Evolutionary conservation across 768 basidiomycete genomes (phyloP), one percentile per base, ranked within the genome.

Genomic region (Leccinum truebloodii): DNA sequence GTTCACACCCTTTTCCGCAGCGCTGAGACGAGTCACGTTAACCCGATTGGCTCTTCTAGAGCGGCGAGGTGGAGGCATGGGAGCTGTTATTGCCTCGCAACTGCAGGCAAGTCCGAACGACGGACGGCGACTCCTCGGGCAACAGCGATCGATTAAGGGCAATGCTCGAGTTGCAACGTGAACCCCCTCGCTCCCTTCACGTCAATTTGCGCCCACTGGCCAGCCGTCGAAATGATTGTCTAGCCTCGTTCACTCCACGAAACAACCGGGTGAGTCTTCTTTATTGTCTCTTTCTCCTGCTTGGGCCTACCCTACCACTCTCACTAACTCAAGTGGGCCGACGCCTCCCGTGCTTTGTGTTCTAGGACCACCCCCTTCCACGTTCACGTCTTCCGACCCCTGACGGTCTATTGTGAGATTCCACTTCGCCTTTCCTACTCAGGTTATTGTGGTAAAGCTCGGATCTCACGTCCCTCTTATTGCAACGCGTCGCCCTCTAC

Each of bases 251-350:
- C 46, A 37, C 37, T 39, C 48, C 39, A 48, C 62, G 35, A 54
- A 60, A 59, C 68, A 35, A 63, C 62, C 44, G 28, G 51, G 70
- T 67, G 58, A 67, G 69, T 54, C 16, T 26, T 46, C 52, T 35
- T 50, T 55, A 32, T 54, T 53, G 39, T 52, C 59, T 58, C 16
- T 20, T 30, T 16, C 30, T 56, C 39, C 22, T 57, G 50, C 55
- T 53, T 41, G n/a, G 48, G 26, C 52, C 34, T 13, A 16, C 57
- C 57, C 32, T 22, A 48, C 53, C 49, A 57, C 22, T 59, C 51
- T 28, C 12, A 49, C 49, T 32, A 26, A 44, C 59, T 18, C 59
- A 49, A 54, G 50, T 46, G 26, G 32, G 12, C 32, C 34, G 34
- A 34, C 34, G 12, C 4, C 34, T 16, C 51, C 41, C 52, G 28